Base-by-base conservation (phyloP, 306 rosid species). In the Crotalaria pallida region DNA sequence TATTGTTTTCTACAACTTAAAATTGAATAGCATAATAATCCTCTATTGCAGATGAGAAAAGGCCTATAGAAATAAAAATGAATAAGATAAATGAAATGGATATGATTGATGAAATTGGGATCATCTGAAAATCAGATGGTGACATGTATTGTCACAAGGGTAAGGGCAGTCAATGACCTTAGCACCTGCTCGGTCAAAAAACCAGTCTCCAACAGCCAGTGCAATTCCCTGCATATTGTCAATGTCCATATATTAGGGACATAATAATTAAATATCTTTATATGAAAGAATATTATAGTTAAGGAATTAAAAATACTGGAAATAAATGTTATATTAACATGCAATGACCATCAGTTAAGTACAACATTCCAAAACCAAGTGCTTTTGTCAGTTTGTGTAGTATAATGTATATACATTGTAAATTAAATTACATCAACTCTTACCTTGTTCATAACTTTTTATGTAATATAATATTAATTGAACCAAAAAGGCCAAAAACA, bases 121-220 rank as follows among this genome's bases (percentile, higher is more conserved):
- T 86, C 70, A 74, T 69, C 78, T 51, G 79, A 91, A 94, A 84
- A 83, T 77, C 58, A 91, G 89, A 84, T 94, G 73, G 81, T 94
- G 97, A 77, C 99, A 94, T 5, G 89, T 84, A 24, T 79, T 83
- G 73, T 94, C 99, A 22, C 99, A 91, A 53, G 97, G 99, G 69
- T 85, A 91, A 3, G 92, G 96, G 51, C 97, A 94, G 59, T 94
- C 99, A n/a, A 94, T 47, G 49, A 43, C 81, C 89, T 84, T 94
- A 41, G 79, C 84, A 5, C 79, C 75, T 44, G 85, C 83, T 72
- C 99, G 75, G 48, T 91, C 89, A 21, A 88, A 94, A 79, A 83
- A 94, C 99, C 99, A 94, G 65, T 94, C 96, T 65, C 96, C 95
- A 16, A 94, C 99, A 34, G 97, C 97, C 26, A 80, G 21, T 4